Base-by-base conservation (phyloP, 257 asterid genomes). In the Eustoma russellianum region DNA sequence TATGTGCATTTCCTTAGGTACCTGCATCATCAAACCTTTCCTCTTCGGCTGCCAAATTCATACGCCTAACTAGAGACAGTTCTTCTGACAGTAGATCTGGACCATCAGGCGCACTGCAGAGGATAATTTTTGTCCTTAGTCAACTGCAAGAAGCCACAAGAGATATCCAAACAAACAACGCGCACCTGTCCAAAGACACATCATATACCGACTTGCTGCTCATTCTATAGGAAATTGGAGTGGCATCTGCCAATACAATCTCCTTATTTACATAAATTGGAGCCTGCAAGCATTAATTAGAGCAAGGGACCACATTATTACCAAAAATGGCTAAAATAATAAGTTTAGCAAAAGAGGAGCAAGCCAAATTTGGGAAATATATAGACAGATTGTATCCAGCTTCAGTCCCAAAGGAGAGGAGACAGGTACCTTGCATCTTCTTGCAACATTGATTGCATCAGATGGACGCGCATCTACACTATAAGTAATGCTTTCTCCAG, bases 21-120 rank as follows among this genome's bases (percentile, higher is more conserved):
- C 80, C 80, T 70, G 77, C 80, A 63, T 74, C 80, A 48, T 46
- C 46, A 35, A 66, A 70, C 58, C 80, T 63, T 65, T 74, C 80
- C 66, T 70, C 77, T 49, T 48, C 13, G 24, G 65, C 66, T 40
- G 80, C 77, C 48, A 57, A 59, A 62, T 66, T 56, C 74, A 74
- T 59, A 59, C 53, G 62, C 66, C 63, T 74, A 24, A 74, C 24
- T 49, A 70, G 17, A 59, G 30, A 38, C 14, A 74, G 64, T 57
- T 74, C 80, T 59, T 74, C 74, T 41, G 80, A 62, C 33, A 74
- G 71, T 56, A 70, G 46, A 74, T 74, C 74, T 17, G 77, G 77
- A 48, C 71, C 77, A 54, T 74, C 80, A 41, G 70, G 24, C 17
- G 77, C 71, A 63, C 80, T 74, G 63, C 41, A 17, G 33, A 41